A percentile compares a stretch with the other conserved stretches of the same genome.
These are phyloP conservation scores for Penicillium sp. DNA, from an alignment of 2,329 filamentous ascomycete species.

Conservation along the genomic window DNA sequence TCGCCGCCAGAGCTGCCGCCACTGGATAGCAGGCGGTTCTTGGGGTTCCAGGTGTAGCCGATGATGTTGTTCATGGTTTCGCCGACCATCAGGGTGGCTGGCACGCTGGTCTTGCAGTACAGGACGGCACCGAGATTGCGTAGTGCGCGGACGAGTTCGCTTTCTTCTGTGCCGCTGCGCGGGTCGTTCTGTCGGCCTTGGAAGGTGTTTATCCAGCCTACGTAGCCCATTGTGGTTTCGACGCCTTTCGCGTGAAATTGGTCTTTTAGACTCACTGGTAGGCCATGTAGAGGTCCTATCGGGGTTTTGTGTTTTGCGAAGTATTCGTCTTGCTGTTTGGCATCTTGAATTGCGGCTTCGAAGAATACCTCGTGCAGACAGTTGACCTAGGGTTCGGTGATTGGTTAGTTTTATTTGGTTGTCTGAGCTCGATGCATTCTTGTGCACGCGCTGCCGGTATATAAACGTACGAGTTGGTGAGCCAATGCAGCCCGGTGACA, in stretches of 20 bases:
- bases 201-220: conserved; percentile 63
- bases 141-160: conserved; percentile 57
- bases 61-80: conserved; percentile 63
- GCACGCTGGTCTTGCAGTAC: conserved; percentile 56
- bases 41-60: conserved; percentile 56
- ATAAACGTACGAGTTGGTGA: conserved; percentile 52
- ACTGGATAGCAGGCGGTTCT: conserved; percentile 51
- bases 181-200: conserved; percentile 53
- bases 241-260: conserved; percentile 49
- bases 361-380: conserved; percentile 57
- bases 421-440: background rate
- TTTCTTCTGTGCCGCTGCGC: conserved; percentile 52
- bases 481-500: conserved; percentile 57
- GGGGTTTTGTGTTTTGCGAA: conserved; percentile 42
- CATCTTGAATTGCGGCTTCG: conserved; percentile 50
- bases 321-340: conserved; percentile 49
- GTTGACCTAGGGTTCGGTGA: conserved; percentile 30
- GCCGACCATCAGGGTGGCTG: conserved; percentile 55
- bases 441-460: background rate
- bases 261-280: conserved; percentile 56
- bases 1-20: conserved; percentile 61
- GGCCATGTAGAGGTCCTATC: conserved; percentile 60
- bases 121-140: conserved; percentile 53
- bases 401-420: background rate
- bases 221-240: conserved; percentile 61